A percentile compares a stretch with the other conserved stretches of the same genome.
phyloP scores from a whole-genome alignment of 805 yeast genomes.

The Myxozyma neotropica region DNA sequence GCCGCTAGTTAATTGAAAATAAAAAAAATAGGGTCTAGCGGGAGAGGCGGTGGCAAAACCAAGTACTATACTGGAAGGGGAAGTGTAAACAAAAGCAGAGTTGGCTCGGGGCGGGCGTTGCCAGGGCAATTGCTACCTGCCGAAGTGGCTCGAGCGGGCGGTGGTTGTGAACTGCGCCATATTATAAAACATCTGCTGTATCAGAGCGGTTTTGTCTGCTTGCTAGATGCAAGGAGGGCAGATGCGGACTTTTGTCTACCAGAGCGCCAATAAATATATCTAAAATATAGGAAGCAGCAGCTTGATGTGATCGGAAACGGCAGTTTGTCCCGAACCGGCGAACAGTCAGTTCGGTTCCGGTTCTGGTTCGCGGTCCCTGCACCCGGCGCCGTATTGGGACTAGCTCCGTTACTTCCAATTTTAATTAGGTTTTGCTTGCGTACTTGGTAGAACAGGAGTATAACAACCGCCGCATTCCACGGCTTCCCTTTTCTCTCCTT shows the following conservation, averaged over 20 bases:
- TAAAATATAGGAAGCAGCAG: no score
- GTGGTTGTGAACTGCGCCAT: background rate
- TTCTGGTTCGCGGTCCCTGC: background rate
- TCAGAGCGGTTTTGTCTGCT: no score
- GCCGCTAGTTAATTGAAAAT: background rate
- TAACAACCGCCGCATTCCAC: conserved; percentile 22
- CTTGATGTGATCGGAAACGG: no score
- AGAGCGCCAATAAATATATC: no score
- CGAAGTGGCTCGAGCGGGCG: background rate
- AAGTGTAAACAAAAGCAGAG: background rate
- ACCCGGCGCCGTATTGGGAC: background rate
- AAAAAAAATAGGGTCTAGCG: background rate
- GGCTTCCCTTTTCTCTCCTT: conserved; percentile 8
- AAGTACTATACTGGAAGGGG: background rate
- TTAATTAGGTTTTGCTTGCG: conserved; percentile 6
- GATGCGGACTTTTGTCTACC: no score
- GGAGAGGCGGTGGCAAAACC: background rate
- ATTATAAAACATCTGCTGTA: no score
- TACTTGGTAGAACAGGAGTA: background rate
- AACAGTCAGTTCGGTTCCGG: background rate
- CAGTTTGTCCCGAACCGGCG: background rate
- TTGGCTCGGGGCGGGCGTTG: background rate
- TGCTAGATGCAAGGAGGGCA: no score
- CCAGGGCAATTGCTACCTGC: background rate
- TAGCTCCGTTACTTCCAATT: background rate